These are phyloP conservation scores for Triticum turgidum DNA, from an alignment of 176 grass and related monocot genomes.

Conservation along the genomic window DNA sequence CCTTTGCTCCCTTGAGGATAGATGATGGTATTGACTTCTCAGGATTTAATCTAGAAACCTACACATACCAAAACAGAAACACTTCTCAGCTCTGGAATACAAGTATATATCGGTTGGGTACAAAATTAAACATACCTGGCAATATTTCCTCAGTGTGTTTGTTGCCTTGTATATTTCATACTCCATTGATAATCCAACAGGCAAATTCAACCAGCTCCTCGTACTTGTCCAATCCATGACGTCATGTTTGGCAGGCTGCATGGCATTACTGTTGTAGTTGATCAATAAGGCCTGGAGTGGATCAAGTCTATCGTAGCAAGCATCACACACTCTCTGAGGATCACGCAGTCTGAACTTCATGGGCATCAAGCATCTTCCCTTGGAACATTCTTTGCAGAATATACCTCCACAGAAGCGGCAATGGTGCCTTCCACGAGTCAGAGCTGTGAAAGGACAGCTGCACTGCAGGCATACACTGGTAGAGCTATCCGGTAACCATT, in stretches of 20 bases:
- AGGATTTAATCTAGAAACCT: constrained; percentile 91
- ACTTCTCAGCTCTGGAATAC: constrained; percentile 18
- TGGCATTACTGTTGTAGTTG: constrained; percentile 80
- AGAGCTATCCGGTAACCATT: constrained; percentile 89
- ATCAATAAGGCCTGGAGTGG: constrained; percentile 84
- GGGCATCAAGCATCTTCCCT: constrained; percentile 79
- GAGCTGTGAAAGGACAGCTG: constrained; percentile 57
- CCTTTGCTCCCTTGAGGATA: constrained; percentile 87
- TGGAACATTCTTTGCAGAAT: constrained; percentile 83
- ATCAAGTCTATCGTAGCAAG: constrained; percentile 79
- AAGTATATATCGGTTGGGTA: constrained; percentile 16
- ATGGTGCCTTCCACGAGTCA: constrained; percentile 85
- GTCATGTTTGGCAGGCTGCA: constrained; percentile 86
- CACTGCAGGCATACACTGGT: constrained; percentile 69
- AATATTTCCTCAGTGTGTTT: constrained; percentile 72
- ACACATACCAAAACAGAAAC: constrained; percentile 35
- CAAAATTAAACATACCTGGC: constrained; percentile 50
- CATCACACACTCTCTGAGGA: constrained; percentile 89
- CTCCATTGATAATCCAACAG: constrained; percentile 86
- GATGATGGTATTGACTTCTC: constrained; percentile 84
- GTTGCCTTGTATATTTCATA: constrained; percentile 94
- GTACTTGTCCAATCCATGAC: constrained; percentile 93
- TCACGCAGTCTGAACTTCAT: constrained; percentile 71
- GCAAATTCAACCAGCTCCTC: constrained; percentile 85
- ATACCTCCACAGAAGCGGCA: constrained; percentile 92